Percentiles rank a stretch among this genome's conserved stretches.
These are phyloP conservation scores for Benincasa hispida DNA, from an alignment of 306 rosid species.

Conservation along the genomic window DNA sequence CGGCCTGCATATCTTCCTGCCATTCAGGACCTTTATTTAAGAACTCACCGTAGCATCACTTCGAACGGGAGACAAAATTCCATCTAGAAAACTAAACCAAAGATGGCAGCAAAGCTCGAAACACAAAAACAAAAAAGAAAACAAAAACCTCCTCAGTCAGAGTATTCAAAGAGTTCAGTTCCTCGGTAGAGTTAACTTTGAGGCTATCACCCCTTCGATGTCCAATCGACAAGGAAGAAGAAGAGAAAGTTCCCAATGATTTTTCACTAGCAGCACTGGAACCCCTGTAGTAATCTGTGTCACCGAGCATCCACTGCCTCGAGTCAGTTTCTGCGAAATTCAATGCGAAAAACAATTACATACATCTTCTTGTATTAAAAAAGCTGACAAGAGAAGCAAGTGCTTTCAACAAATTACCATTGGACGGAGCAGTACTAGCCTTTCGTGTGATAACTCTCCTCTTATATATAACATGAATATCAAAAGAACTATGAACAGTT, in stretches of 20 bases:
- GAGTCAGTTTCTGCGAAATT: constrained; percentile 27
- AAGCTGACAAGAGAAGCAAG: constrained; percentile 9
- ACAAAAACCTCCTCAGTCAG: constrained; percentile 40
- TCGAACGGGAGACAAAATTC: neutral
- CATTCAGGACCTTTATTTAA: constrained; percentile 6
- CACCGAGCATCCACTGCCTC: constrained; percentile 17
- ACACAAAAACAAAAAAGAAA: neutral
- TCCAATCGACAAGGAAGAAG: constrained; percentile 16
- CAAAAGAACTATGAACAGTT: constrained; percentile 40
- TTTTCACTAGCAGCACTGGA: constrained; percentile 18
- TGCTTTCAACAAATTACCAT: constrained; percentile 33
- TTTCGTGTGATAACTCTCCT: constrained; percentile 39
- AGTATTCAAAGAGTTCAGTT: constrained; percentile 29
- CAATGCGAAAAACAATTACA: constrained; percentile 6
- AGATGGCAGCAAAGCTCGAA: neutral
- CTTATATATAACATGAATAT: constrained; percentile 49
- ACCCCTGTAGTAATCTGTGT: constrained; percentile 17
- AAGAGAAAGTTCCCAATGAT: constrained; percentile 23
- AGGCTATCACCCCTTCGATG: constrained; percentile 21
- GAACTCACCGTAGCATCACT: constrained; percentile 3
- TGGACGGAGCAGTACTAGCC: constrained; percentile 28
- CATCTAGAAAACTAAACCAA: neutral
- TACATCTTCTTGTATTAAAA: neutral
- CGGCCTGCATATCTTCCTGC: constrained; percentile 42
- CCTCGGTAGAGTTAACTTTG: constrained; percentile 20